Base-by-base conservation (phyloP, 1,284 basidiomycete genomes). In the Cryptococcus sp. region DNA sequence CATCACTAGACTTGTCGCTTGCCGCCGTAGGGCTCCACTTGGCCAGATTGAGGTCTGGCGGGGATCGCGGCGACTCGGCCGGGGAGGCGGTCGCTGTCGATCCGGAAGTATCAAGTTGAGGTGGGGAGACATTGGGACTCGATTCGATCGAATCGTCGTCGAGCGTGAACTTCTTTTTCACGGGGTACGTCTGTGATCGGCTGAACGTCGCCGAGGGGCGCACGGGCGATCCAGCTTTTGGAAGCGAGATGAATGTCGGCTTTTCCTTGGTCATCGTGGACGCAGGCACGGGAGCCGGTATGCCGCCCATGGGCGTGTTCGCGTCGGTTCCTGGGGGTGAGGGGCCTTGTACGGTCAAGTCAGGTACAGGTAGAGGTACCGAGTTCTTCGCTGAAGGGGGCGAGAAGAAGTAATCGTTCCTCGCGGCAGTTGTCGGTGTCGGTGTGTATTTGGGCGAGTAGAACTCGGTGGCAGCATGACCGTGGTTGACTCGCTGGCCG, bases 31-130 rank as follows among this genome's bases (percentile, higher is more conserved):
- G 70, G 38, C 63, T 65, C 65, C 72, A 74, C 47, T 64, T 58
- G 39, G 70, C 57, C 19, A 58, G 56, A 64, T 55, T 60, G 22
- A 70, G 41, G 38, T 74, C 74, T 7, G 69, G 57, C 1, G 72
- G 73, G 19, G 75, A 76, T 47, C 68, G 54, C 1, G 73, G 69
- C 45, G 69, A 72, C 25, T 74, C 69, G 8, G 74, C 69, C 13
- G 67, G 66, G 15, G 68, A 68, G 23, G 69, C 70, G 10, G 66
- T 65, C 16, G 59, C 60, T 10, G 47, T 56, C 35, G 55, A 57
- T 50, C 48, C 51, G 2, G 66, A 71, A 8, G 59, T 47, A 17
- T 70, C 64, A 15, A 73, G 61, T 11, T 65, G 66, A 17, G 74
- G 68, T 5, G 73, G 72, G 11, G 69, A 70, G 39, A 60, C 62